A percentile compares a stretch with the other conserved stretches of the same genome.
Conservation (phyloP, 495 filamentous ascomycete species). For the Annulohypoxylon moriforme region DNA sequence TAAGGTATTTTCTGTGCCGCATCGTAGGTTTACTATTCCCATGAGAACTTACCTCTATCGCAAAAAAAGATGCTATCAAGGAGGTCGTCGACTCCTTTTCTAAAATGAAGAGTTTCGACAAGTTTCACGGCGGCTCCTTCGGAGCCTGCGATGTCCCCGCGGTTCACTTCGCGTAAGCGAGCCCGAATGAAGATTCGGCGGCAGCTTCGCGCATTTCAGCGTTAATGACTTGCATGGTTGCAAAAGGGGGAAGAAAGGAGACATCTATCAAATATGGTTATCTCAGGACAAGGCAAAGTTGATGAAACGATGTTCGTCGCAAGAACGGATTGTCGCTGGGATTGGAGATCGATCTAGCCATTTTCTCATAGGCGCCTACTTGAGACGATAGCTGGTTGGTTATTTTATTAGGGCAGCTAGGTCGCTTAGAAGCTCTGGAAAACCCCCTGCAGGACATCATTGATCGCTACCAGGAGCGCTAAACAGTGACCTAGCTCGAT, state of each 20-base stretch:
- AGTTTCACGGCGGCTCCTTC: constrained; percentile 42
- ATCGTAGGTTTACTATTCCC: constrained; percentile 11
- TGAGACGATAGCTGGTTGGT: constrained; percentile 11
- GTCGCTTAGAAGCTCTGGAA: not conserved
- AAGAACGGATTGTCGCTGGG: constrained; percentile 19
- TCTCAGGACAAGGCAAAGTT: constrained; percentile 3
- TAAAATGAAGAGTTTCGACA: constrained; percentile 41
- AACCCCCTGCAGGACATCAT: constrained; percentile 4
- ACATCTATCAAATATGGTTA: not conserved
- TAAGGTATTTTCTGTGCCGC: constrained; percentile 6
- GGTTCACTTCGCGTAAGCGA: constrained; percentile 21
- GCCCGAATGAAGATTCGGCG: constrained; percentile 6
- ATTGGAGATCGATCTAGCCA: constrained; percentile 26
- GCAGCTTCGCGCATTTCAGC: constrained; percentile 5
- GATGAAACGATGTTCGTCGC: constrained; percentile 34
- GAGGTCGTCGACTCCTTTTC: constrained; percentile 13
- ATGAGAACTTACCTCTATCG: constrained; percentile 1
- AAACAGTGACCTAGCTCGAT: no score
- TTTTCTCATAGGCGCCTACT: constrained; percentile 31
- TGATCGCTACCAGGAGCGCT: not conserved
- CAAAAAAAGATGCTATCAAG: constrained; percentile 13
- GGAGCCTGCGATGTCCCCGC: constrained; percentile 25
- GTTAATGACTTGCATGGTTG: constrained; percentile 5
- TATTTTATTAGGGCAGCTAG: not conserved
- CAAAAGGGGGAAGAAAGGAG: constrained; percentile 11